Evolutionary conservation across 148 eudicot genomes (phyloP), one percentile per base, ranked within the genome.

Genomic region (Amaranthus cruentus): DNA sequence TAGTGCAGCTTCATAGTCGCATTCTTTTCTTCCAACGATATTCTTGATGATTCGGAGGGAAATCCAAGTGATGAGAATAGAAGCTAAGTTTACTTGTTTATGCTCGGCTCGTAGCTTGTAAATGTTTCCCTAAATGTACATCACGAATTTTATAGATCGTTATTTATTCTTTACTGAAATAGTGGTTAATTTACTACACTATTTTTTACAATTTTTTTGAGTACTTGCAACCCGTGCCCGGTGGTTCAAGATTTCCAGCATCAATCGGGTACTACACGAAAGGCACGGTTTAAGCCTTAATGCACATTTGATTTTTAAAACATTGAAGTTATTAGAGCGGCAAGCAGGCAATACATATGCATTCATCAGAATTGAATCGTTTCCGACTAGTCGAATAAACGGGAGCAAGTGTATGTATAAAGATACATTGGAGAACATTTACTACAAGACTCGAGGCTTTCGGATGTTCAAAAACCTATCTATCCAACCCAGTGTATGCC

Each of bases 1-100:
- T 14, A 65, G 70, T 73, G 84, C 74, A 51, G 82, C 83, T 71
- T 61, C 66, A 28, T 79, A 80, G 63, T 47, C 55, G 55, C 15
- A 47, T 46, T 10, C 9, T 47, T 43, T 43, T 66, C 48, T 71
- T 50, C 59, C 38, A 42, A 47, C 68, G 12, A 66, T 66, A 28
- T 56, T 64, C 61, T 62, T 47, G 62, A 59, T 71, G 57, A 71
- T 56, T 10, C 10, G 6, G 49, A 54, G 51, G 6, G 48, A 61
- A 3, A 15, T 10, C 28, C 11, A n/a, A 15, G 59, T 58, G 28
- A 66, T 7, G 62, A 54, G 18, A 6, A 18, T 11, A 53, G 1
- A 47, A 5, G 21, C 69, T 62, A 61, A 58, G 51, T 7, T 69
- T 11, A 21, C 73, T 46, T 49, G 9, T 75, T 68, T 12, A 68